Evolutionary conservation across 1,284 basidiomycete genomes (phyloP), one percentile per base, ranked within the genome.

Genomic region (Marasmius sp.): DNA sequence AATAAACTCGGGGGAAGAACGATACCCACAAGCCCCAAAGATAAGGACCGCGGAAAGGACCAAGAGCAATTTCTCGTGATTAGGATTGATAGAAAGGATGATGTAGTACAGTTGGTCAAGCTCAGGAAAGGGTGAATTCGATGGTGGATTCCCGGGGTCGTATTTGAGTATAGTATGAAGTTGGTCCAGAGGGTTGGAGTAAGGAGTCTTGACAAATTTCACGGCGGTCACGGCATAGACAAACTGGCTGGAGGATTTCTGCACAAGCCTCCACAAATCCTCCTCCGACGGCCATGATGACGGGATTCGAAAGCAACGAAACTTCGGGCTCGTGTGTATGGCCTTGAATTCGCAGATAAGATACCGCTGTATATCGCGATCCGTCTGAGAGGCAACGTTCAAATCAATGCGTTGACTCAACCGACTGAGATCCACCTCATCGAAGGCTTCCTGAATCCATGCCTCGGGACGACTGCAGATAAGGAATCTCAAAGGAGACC

Each of bases 171-270:
- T 61, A 2, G 64, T 63, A 5, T 71, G 64, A 18, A 72, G 65
- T 14, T 68, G 64, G 22, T 69, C 66, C 4, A 64, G 60, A 0
- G 71, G 71, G 34, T 65, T 36, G 53, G 67, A 64, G 49, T 68
- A 62, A 0, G 64, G 54, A 8, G 65, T 64, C 36, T 67, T 66
- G 39, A 72, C 64, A 54, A 68, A 71, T 57, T 66, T 67, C 33
- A 72, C 65, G 3, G 71, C 68, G 4, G 70, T 69, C 3, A 66
- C 60, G 1, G 70, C 69, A 58, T 72, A 72, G 11, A 68, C 67
- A 36, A 66, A 71, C 50, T 71, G 68, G 1, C 70, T 69, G 6
- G 63, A 62, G 8, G 70, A 62, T 12, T 68, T 64, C 34, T 66
- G 60, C 6, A 69, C 69, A 14, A 71, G 65, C 12, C 52, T 45